Conservation (phyloP, 768 basidiomycete species). For the Suillus fuscotomentosus region DNA sequence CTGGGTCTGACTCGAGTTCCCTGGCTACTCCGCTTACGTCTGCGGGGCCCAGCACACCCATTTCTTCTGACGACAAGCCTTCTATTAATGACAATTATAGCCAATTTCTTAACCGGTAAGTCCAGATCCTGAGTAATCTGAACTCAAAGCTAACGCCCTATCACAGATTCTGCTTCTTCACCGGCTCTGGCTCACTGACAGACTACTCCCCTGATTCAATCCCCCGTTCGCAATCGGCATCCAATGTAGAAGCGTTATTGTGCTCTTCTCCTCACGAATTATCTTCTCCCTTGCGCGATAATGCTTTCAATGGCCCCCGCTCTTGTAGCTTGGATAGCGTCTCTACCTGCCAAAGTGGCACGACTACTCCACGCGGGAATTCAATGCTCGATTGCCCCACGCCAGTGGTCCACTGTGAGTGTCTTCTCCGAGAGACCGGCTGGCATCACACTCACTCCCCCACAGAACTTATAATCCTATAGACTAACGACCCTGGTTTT, state of each 20-base stretch:
- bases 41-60: constrained; percentile 29
- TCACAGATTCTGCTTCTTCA: constrained; percentile 78
- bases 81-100: constrained; percentile 42
- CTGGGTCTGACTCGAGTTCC: constrained; percentile 44
- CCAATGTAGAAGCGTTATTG: constrained; percentile 53
- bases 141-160: constrained; percentile 7
- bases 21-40: constrained; percentile 44
- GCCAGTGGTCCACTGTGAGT: constrained; percentile 10
- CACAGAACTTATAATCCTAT: constrained; percentile 1
- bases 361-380: constrained; percentile 26
- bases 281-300: constrained; percentile 18
- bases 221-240: constrained; percentile 47
- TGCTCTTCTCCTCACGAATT: constrained; percentile 31
- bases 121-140: constrained; percentile 9
- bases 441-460: background rate
- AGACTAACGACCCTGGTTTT: background rate
- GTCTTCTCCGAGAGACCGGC: background rate
- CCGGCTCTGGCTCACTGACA: constrained; percentile 48
- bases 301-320: constrained; percentile 15
- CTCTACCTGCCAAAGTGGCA: constrained; percentile 20
- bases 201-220: constrained; percentile 27
- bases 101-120: constrained; percentile 65
- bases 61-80: constrained; percentile 10
- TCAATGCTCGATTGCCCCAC: constrained; percentile 15
- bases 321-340: constrained; percentile 32